These are phyloP conservation scores for Wallacemonas sp. DNA, from an alignment of 208 protist genomes.

Conservation along the genomic window DNA sequence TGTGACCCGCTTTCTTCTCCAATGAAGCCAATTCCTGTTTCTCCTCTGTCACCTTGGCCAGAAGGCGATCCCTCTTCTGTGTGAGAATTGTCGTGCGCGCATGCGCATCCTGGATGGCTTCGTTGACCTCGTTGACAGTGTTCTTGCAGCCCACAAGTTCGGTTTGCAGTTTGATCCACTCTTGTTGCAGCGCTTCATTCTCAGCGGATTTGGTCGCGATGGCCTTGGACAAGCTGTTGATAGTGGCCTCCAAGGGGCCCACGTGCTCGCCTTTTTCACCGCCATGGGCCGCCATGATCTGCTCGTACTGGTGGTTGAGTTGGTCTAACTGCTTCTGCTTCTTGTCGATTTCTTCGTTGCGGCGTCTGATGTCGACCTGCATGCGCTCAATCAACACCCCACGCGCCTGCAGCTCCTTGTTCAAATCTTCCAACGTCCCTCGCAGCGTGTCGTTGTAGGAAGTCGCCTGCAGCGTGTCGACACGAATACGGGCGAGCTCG, in stretches of 20 bases:
- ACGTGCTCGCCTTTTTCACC: slow-evolving; percentile 86
- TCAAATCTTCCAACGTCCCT: slow-evolving; percentile 76
- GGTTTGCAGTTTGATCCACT: slow-evolving; percentile 95
- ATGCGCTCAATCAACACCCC: slow-evolving; percentile 92
- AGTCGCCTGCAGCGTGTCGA: slow-evolving; percentile 94
- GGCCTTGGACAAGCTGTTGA: slow-evolving; percentile 93
- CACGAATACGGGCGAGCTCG: slow-evolving; percentile 93
- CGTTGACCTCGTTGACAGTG: slow-evolving; percentile 81
- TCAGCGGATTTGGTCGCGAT: slow-evolving; percentile 89
- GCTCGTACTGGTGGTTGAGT: slow-evolving; percentile 94
- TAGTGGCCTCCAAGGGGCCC: slow-evolving; percentile 94
- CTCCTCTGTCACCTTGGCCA: slow-evolving; percentile 64
- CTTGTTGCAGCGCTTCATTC: slow-evolving; percentile 92
- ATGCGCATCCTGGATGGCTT: slow-evolving; percentile 86
- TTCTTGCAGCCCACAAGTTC: slow-evolving; percentile 94
- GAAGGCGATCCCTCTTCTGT: slow-evolving; percentile 89
- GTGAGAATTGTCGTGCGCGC: slow-evolving; percentile 86
- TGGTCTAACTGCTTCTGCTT: slow-evolving; percentile 96
- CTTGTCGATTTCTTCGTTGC: slow-evolving; percentile 95
- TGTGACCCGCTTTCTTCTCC: slow-evolving; percentile 82
- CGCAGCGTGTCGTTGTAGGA: slow-evolving; percentile 93
- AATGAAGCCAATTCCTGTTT: slow-evolving; percentile 77
- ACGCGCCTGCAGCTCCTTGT: slow-evolving; percentile 90
- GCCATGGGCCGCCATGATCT: slow-evolving; percentile 65
- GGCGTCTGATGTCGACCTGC: slow-evolving; percentile 94